Conservation (phyloP, 2,329 filamentous ascomycete species). For the Chaetomiaceae sp. region DNA sequence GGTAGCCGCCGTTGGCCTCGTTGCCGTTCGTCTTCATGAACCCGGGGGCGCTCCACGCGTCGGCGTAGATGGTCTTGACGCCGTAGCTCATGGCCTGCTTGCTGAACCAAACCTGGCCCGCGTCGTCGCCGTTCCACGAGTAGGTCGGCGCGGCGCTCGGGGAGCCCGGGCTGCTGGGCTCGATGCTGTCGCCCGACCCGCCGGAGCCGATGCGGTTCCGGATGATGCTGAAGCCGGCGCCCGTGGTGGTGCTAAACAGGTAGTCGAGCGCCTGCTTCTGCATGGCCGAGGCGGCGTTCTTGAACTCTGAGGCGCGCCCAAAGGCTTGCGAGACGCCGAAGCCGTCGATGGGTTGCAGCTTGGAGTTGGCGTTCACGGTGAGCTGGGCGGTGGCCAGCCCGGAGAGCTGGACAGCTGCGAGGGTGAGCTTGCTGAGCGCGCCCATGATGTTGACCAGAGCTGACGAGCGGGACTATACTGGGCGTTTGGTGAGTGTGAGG, state of each 20-base stretch:
- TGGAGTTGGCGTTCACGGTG: no score
- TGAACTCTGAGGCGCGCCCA: constrained; percentile 41
- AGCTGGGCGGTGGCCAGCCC: no score
- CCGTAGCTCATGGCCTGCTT: constrained; percentile 42
- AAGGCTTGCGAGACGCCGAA: constrained; percentile 43
- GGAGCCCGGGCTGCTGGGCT: constrained; percentile 40
- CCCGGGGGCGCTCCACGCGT: constrained; percentile 44
- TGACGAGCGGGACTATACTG: no score
- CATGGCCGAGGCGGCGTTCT: constrained; percentile 34
- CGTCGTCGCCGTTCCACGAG: constrained; percentile 42
- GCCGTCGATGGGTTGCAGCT: no score
- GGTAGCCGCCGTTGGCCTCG: constrained; percentile 29
- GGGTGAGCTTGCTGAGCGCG: no score
- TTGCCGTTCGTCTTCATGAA: constrained; percentile 44
- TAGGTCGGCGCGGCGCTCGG: constrained; percentile 39
- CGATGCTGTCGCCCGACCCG: constrained; percentile 38
- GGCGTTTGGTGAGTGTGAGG: no score
- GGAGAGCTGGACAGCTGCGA: no score
- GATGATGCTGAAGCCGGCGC: constrained; percentile 41
- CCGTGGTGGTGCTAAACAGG: constrained; percentile 41
- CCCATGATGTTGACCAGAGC: no score
- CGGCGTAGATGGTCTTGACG: constrained; percentile 36
- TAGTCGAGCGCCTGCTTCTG: constrained; percentile 40
- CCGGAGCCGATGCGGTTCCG: constrained; percentile 43
- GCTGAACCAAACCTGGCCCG: constrained; percentile 47